phyloP scores from a whole-genome alignment of 129 eudicot genomes.

The Solidago caesia region DNA sequence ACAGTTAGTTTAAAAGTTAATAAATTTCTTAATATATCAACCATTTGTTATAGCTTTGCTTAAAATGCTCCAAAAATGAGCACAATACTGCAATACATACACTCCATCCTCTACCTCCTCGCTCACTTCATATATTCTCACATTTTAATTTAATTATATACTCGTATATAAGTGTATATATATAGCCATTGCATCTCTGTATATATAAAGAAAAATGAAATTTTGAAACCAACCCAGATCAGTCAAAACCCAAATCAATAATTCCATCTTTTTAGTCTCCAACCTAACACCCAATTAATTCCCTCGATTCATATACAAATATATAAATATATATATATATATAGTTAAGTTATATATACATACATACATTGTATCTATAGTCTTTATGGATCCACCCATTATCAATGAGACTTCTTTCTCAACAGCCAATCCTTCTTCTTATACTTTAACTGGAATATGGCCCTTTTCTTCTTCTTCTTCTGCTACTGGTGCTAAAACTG shows the following conservation, averaged over 20 bases:
- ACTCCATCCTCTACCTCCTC: conserved; percentile 25
- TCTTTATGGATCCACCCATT: conserved; percentile 81
- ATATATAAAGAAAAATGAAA: conserved; percentile 11
- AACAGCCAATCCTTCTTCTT: conserved; percentile 74
- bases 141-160: conserved; percentile 1
- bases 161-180: neutral
- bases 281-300: conserved; percentile 30
- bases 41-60: conserved; percentile 10
- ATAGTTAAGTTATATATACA: neutral
- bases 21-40: conserved; percentile 21
- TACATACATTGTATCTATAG: conserved; percentile 9
- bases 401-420: conserved; percentile 70
- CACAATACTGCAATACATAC: neutral
- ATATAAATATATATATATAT: neutral
- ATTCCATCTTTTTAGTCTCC: conserved; percentile 21
- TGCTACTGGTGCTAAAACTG: conserved; percentile 30
- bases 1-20: neutral
- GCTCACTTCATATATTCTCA: neutral
- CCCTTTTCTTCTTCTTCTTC: conserved; percentile 35
- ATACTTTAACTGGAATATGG: conserved; percentile 75
- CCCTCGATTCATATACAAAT: neutral
- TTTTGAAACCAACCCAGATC: conserved; percentile 17
- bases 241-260: conserved; percentile 20
- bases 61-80: no score
- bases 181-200: neutral